These are phyloP conservation scores for Lanmaoa rubissima DNA, from an alignment of 768 basidiomycete genomes.

Conservation along the genomic window DNA sequence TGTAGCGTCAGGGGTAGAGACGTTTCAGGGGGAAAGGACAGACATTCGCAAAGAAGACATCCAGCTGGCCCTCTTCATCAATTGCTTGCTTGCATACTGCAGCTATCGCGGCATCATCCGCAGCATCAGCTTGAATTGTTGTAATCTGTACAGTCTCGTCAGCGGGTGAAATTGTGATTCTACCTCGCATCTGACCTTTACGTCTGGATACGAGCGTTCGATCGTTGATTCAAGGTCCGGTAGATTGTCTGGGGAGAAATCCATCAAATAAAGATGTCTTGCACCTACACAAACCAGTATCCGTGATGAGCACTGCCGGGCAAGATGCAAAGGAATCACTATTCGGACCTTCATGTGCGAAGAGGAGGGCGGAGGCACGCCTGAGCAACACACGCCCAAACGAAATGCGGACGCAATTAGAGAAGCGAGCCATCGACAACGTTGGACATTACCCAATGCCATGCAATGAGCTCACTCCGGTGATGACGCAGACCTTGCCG, in stretches of 20 bases:
- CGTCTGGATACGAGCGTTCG: conserved; percentile 64
- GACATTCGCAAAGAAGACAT: conserved; percentile 96
- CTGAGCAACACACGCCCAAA: conserved; percentile 35
- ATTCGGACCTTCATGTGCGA: conserved; percentile 72
- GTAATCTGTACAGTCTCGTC: conserved; percentile 61
- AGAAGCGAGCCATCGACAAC: conserved; percentile 3
- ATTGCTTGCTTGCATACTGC: conserved; percentile 69
- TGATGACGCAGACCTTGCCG: conserved; percentile 83
- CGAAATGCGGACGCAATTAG: conserved; percentile 12
- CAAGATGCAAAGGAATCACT: not conserved
- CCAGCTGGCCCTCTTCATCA: conserved; percentile 80
- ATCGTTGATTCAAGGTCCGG: conserved; percentile 71
- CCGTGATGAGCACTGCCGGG: conserved; percentile 1
- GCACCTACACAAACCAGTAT: conserved; percentile 49
- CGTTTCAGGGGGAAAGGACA: conserved; percentile 17
- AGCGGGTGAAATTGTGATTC: conserved; percentile 3
- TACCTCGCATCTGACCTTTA: conserved; percentile 52
- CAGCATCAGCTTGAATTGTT: conserved; percentile 75
- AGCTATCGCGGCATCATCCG: conserved; percentile 69
- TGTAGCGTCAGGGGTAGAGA: conserved; percentile 1
- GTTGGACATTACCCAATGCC: conserved; percentile 72
- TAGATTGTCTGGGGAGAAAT: conserved; percentile 64
- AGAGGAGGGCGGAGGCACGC: conserved; percentile 67
- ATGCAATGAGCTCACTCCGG: conserved; percentile 81
- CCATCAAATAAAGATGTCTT: conserved; percentile 73